Base-by-base conservation (phyloP, 2,329 filamentous ascomycete genomes). In the Sporothrix globosa region DNA sequence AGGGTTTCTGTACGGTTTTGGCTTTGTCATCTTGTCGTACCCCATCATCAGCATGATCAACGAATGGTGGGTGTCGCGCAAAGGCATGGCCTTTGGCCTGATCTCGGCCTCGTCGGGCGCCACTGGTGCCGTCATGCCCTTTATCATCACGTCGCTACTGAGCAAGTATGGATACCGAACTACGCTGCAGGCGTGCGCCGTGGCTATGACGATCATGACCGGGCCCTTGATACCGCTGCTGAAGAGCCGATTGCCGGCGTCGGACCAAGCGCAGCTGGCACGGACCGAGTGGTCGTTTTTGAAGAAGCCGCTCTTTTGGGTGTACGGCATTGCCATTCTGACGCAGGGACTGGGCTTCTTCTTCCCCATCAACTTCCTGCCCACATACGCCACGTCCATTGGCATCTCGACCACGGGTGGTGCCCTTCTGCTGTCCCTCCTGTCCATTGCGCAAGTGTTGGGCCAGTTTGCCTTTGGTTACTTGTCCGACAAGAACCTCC, bases 11-110 rank as follows among this genome's bases (percentile, higher is more conserved):
- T 91, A 88, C 75, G 87, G 83, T 48, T 74, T 89, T 13, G 87
- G 87, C 24, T 86, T 87, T 21, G 80, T 82, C 19, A 80, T 88
- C 58, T 79, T 83, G 7, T 88, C 87, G 76, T 83, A 82, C 34
- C 86, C 87, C 0, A 85, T 84, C 74, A 83, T 88, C 41, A 73
- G 85, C 46, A 88, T 87, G 77, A 80, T 90, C 73, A 85, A 89
- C 72, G 85, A 89, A 76, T 90, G 87, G 86, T 90, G 89, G 76
- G 81, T 86, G 27, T 81, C 79, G 54, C 82, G 83, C 56, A 87
- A 87, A 67, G 87, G 87, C 0, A 78, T 90, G 46, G 87, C 87
- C 1, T 88, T 87, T 74, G 89, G 89, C n/a, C 83, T 88, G 67
- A 87, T 90, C 83, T 89, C 86, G 84, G 84, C 83, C 11, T 82